These are phyloP conservation scores for Xylogone sp. DNA, from an alignment of 2,329 filamentous ascomycete species.

Conservation along the genomic window DNA sequence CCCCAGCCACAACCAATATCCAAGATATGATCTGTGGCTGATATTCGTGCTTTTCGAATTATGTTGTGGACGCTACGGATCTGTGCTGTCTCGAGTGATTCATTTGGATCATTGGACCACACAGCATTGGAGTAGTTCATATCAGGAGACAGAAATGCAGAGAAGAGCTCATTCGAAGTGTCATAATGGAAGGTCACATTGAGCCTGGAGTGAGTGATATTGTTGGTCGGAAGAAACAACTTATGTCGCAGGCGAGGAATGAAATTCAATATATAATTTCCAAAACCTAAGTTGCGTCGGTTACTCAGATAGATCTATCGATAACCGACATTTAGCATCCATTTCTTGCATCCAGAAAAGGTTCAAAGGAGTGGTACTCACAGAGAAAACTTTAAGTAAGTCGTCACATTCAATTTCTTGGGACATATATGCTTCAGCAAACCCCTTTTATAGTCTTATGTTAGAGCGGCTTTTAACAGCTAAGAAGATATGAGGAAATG, in stretches of 20 bases:
- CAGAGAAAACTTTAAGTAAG: conserved; percentile 38
- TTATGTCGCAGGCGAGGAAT: not conserved
- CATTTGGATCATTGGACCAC: conserved; percentile 47
- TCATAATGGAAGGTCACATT: conserved; percentile 72
- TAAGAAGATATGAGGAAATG: too few species aligned
- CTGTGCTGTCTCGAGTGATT: conserved; percentile 63
- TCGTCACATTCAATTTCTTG: conserved; percentile 65
- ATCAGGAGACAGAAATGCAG: conserved; percentile 66
- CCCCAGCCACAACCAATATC: conserved; percentile 78
- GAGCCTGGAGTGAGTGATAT: conserved; percentile 48
- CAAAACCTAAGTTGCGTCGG: not conserved
- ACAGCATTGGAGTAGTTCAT: conserved; percentile 75
- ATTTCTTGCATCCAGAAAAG: not conserved
- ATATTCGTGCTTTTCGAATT: conserved; percentile 61
- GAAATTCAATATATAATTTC: not conserved
- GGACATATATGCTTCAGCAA: conserved; percentile 59
- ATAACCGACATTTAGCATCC: not conserved
- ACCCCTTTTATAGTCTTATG: conserved; percentile 2
- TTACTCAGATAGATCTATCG: not conserved
- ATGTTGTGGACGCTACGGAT: conserved; percentile 63
- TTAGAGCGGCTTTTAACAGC: not conserved
- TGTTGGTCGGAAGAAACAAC: conserved; percentile 37
- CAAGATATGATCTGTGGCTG: conserved; percentile 62
- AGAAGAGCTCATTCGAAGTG: conserved; percentile 73
- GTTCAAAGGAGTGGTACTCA: conserved; percentile 32